Conservation (phyloP, 495 filamentous ascomycete genomes). For the Endocarpon pusillum region DNA sequence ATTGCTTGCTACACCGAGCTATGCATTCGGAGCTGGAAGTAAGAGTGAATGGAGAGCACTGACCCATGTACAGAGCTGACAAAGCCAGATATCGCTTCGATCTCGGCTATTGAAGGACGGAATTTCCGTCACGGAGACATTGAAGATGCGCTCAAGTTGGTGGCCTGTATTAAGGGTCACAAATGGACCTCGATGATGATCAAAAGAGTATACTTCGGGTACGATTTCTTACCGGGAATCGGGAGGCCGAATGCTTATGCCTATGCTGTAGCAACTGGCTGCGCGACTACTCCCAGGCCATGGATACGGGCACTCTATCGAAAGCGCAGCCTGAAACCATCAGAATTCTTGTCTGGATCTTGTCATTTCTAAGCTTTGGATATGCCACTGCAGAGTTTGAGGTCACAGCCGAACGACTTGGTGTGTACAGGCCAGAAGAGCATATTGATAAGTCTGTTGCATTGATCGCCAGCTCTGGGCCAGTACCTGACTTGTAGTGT, state of each 20-base stretch:
- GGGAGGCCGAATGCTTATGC: no score
- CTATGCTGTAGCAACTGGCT: slow-evolving; percentile 36
- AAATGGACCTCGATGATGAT: slow-evolving; percentile 91
- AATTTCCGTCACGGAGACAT: slow-evolving; percentile 98
- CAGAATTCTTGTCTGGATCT: slow-evolving; percentile 74
- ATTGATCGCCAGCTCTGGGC: no score
- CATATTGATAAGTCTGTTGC: slow-evolving; percentile 47
- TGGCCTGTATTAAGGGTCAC: slow-evolving; percentile 74
- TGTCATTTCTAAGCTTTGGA: slow-evolving; percentile 83
- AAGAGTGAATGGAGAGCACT: slow-evolving; percentile 8
- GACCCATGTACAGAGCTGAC: slow-evolving; percentile 3
- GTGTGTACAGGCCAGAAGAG: slow-evolving; percentile 87
- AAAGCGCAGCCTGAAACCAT: slow-evolving; percentile 81
- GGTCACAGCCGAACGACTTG: slow-evolving; percentile 78
- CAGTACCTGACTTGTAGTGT: no score
- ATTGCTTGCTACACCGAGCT: no score
- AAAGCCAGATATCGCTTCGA: slow-evolving; percentile 58
- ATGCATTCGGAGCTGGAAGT: slow-evolving; percentile 84
- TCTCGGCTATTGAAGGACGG: slow-evolving; percentile 80
- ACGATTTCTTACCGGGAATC: slow-evolving; percentile 8
- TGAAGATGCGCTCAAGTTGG: slow-evolving; percentile 79
- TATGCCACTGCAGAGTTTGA: slow-evolving; percentile 97
- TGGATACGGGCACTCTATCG: slow-evolving; percentile 85
- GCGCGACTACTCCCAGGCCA: slow-evolving; percentile 66
- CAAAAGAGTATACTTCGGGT: slow-evolving; percentile 79